Conservation (phyloP, 805 yeast species). For the Teunomyces pallodes region DNA sequence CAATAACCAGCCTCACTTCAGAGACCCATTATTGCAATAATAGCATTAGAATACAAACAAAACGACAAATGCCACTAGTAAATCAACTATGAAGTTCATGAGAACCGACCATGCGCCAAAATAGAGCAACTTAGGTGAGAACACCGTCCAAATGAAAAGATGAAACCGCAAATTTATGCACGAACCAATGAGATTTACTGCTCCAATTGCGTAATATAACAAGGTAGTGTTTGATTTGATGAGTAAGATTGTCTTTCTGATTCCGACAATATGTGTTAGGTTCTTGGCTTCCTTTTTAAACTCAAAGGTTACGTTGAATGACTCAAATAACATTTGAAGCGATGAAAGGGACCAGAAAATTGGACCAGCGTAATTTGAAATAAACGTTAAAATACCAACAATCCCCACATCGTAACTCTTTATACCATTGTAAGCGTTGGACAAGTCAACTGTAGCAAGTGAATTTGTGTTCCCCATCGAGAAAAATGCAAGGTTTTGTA, state of each 20-base stretch:
- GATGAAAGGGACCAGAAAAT: slow-evolving; percentile 71
- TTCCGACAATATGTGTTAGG: slow-evolving; percentile 14
- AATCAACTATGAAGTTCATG: slow-evolving; percentile 39
- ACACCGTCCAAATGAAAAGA: slow-evolving; percentile 95
- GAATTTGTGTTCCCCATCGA: slow-evolving; percentile 91
- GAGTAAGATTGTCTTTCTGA: slow-evolving; percentile 35
- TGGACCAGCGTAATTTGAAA: slow-evolving; percentile 84
- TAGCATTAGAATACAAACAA: slow-evolving; percentile 5
- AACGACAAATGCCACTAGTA: slow-evolving; percentile 6
- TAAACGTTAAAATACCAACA: slow-evolving; percentile 76
- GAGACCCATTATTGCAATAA: slow-evolving; percentile 33
- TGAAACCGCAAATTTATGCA: slow-evolving; percentile 79
- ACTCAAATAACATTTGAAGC: slow-evolving; percentile 39
- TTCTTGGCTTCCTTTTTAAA: slow-evolving; percentile 9
- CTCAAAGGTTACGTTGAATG: slow-evolving; percentile 14
- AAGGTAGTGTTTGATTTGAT: slow-evolving; percentile 38
- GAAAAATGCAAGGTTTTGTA: slow-evolving; percentile 79
- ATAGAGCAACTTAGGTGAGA: slow-evolving; percentile 87
- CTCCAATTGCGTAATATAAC: slow-evolving; percentile 58
- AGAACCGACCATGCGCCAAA: slow-evolving; percentile 71
- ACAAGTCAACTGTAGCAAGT: slow-evolving; percentile 82
- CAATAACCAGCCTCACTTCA: slow-evolving; percentile 76
- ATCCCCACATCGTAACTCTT: slow-evolving; percentile 61
- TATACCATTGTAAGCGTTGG: slow-evolving; percentile 91
- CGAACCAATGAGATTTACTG: slow-evolving; percentile 58